Percentiles rank a stretch among this genome's conserved stretches.
Evolutionary conservation across 2,329 filamentous ascomycete species (phyloP).

Genomic region (Allantophomopsis lycopodina): DNA sequence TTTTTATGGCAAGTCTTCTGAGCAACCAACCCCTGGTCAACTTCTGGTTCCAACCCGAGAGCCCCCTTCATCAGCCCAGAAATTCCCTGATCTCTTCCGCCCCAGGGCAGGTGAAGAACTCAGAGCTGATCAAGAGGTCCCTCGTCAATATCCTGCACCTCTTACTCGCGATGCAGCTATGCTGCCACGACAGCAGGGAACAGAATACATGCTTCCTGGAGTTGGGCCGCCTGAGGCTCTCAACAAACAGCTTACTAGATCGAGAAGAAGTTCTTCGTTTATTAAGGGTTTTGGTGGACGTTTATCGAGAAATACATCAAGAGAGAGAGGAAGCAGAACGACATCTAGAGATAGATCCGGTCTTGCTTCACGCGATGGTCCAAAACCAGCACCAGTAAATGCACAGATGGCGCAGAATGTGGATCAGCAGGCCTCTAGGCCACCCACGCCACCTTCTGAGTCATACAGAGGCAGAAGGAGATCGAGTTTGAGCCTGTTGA

Average conservation of each 20-base stretch:
- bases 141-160: constrained; percentile 13
- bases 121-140: constrained; percentile 10
- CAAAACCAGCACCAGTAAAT: too few relatives aligned
- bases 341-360: constrained; percentile 6
- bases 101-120: constrained; percentile 7
- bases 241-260: constrained; percentile 11
- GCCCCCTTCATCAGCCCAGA: constrained; percentile 31
- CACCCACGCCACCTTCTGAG: too few relatives aligned
- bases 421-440: too few relatives aligned
- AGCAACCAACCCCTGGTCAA: too few relatives aligned
- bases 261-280: constrained; percentile 25
- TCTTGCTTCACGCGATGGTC: background rate
- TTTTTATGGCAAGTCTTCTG: too few relatives aligned
- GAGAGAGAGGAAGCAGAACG: constrained; percentile 10
- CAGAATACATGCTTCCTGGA: constrained; percentile 23
- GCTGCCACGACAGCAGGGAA: constrained; percentile 24
- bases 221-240: constrained; percentile 22
- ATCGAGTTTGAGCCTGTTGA: too few relatives aligned
- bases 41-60: too few relatives aligned
- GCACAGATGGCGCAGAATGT: too few relatives aligned
- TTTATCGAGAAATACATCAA: constrained; percentile 17
- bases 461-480: too few relatives aligned
- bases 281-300: constrained; percentile 36
- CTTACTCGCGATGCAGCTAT: constrained; percentile 17
- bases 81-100: constrained; percentile 33